phyloP scores from a whole-genome alignment of 257 asterid genomes.

The Gentiana straminea region DNA sequence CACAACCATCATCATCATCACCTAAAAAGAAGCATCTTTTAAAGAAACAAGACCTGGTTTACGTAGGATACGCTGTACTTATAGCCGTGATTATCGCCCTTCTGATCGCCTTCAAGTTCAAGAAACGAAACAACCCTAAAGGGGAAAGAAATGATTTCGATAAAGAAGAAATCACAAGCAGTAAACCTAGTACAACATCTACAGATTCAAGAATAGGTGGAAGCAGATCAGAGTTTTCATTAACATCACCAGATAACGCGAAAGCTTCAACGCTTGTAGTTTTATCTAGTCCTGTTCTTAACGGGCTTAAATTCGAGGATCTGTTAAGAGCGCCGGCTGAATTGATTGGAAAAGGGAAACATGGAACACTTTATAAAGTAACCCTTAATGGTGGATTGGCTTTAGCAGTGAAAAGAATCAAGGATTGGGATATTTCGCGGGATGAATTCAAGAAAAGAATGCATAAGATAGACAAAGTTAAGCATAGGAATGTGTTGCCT shows the following conservation, averaged over 20 bases:
- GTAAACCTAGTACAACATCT: conserved; percentile 29
- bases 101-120: conserved; percentile 18
- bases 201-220: conserved; percentile 37
- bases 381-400: conserved; percentile 20
- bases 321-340: conserved; percentile 66
- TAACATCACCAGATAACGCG: conserved; percentile 45
- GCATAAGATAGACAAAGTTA: conserved; percentile 34
- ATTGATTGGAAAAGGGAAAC: conserved; percentile 43
- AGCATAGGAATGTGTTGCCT: conserved; percentile 47
- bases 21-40: conserved; percentile 16
- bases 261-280: conserved; percentile 37
- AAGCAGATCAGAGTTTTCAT: conserved; percentile 56
- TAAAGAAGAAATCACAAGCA: conserved; percentile 10
- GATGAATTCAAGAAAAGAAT: conserved; percentile 54
- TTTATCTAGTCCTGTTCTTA: conserved; percentile 23
- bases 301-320: conserved; percentile 56
- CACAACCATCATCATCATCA: neutral
- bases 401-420: conserved; percentile 61
- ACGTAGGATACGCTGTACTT: conserved; percentile 47
- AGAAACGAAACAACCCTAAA: conserved; percentile 7
- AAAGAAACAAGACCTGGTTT: conserved; percentile 31
- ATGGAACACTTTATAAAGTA: conserved; percentile 61
- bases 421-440: conserved; percentile 44
- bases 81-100: conserved; percentile 25
- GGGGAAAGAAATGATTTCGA: conserved; percentile 4